Evolutionary conservation across 1,139 yeast species (phyloP), one percentile per base, ranked within the genome.

Genomic region (Meyerozyma sp.): DNA sequence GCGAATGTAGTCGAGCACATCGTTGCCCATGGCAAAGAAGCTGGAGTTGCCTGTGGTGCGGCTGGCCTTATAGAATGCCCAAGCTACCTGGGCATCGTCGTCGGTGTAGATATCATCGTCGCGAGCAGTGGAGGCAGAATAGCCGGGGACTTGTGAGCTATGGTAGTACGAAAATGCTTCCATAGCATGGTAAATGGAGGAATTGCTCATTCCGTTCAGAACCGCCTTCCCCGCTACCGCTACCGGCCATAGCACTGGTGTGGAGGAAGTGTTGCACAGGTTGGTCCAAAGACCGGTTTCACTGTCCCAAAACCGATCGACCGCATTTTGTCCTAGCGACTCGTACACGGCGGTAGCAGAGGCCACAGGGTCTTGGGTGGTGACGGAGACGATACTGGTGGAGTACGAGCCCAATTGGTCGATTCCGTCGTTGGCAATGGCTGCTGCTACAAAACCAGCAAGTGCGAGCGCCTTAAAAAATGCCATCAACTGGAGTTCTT

Each of bases 51-150:
- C 42, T 3, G 62, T 58, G 10, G 48, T 39, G 11, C 47, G 39
- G 42, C 54, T 61, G 4, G 66, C 70, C 13, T 59, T 61, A 4
- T 57, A 40, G 35, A 55, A 62, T 1, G 62, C 68, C 70, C 70
- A 68, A 2, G 57, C 55, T 0, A 65, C 49, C 46, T 68, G 73
- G 3, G 67, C 60, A 50, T 65, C 58, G 47, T 68, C 73, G 47
- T 68, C 73, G 13, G 59, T 59, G 46, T 68, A 68, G 18, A 68
- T 56, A 40, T 66, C 70, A 11, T 47, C 49, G 44, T 61, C 57
- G 18, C 55, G 57, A 3, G 59, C 65, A 7, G 61, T 62, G n/a
- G 62, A 49, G 1, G 73, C 66, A n/a, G 67, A 60, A 44, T 52
- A 68, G 2, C 62, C 71, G 5, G 62, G 65, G 7, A 4, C 11